These are phyloP conservation scores for Theobroma grandiflorum DNA, from an alignment of 441 rosid species.

Conservation along the genomic window DNA sequence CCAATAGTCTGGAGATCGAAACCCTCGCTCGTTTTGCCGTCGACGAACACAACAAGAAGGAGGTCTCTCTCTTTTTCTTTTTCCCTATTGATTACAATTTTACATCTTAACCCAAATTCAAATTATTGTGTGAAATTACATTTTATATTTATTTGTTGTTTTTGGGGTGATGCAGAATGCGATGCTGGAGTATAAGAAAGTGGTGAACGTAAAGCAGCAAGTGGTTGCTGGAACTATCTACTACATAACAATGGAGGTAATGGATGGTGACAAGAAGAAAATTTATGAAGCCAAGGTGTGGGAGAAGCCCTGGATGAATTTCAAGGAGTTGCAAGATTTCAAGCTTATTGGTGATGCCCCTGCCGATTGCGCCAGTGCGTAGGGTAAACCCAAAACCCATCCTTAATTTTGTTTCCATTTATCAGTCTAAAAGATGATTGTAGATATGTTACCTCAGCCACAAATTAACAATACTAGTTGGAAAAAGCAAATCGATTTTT, in stretches of 20 bases:
- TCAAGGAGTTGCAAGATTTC: constrained; percentile 79
- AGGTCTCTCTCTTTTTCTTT: constrained; percentile 40
- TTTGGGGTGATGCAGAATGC: constrained; percentile 50
- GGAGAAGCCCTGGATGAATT: constrained; percentile 83
- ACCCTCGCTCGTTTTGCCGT: constrained; percentile 83
- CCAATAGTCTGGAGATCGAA: constrained; percentile 68
- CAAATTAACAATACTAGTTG: too few relatives aligned
- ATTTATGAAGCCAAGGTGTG: constrained; percentile 83
- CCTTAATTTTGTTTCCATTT: too few relatives aligned
- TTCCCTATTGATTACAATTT: background rate
- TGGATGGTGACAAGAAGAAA: constrained; percentile 63
- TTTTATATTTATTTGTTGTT: background rate
- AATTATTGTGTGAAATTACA: background rate
- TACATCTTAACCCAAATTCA: background rate
- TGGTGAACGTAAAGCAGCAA: constrained; percentile 71
- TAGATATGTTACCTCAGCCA: too few relatives aligned
- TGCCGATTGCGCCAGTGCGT: constrained; percentile 21
- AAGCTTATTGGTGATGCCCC: constrained; percentile 58
- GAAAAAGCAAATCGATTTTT: too few relatives aligned
- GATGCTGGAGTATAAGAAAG: constrained; percentile 56
- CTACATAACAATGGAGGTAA: constrained; percentile 71
- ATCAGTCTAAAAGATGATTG: too few relatives aligned
- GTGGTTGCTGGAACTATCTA: constrained; percentile 71
- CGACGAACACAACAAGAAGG: constrained; percentile 82
- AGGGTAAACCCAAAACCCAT: background rate